Base-by-base conservation (phyloP, 1,284 basidiomycete genomes). In the Sanghuangporus baumii region DNA sequence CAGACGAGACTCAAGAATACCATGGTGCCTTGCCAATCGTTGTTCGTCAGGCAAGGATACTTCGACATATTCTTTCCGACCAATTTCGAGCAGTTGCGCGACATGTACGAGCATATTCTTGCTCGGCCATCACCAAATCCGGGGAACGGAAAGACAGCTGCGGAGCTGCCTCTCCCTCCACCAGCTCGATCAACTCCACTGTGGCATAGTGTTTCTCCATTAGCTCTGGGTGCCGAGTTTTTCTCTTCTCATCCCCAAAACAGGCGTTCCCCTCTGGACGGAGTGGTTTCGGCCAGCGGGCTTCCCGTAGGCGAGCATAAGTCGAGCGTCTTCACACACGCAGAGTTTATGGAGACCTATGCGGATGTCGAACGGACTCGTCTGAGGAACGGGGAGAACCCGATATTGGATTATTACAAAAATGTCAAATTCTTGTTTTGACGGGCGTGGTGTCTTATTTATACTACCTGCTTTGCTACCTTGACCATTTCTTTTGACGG, bases 51-150 rank as follows among this genome's bases (percentile, higher is more conserved):
- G 67, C 97, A 93, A 71, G 97, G 97, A 11, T 96, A 88, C 77
- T 99, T 99, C 74, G 97, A 99, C 76, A 99, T 99, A 67, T 95
- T 99, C 80, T 99, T 99, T 79, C 97, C 97, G 1, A 99, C 96
- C 6, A 79, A 96, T 72, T 99, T 99, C 69, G 84, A 86, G 58
- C 82, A 84, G 20, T 80, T 99, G 31, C 80, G 89, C 56, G 91
- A 95, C 72, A 89, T 95, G 82, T 97, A 97, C 75, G 89, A 93
- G 71, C 81, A 87, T 68, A 82, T 90, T 66, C 85, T 96, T 67
- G 81, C 86, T 54, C 81, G 84, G 67, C 86, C 86, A n/a, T 34
- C 66, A 68, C 16, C 66, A 66, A 16, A 61, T 55, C 14, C 64
- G 57, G n/a, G 46, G 50, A 2, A 74, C 46, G 75, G 79, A 62